Evolutionary conservation across 495 filamentous ascomycete species (phyloP).

Genomic region (Xylaria scruposa): DNA sequence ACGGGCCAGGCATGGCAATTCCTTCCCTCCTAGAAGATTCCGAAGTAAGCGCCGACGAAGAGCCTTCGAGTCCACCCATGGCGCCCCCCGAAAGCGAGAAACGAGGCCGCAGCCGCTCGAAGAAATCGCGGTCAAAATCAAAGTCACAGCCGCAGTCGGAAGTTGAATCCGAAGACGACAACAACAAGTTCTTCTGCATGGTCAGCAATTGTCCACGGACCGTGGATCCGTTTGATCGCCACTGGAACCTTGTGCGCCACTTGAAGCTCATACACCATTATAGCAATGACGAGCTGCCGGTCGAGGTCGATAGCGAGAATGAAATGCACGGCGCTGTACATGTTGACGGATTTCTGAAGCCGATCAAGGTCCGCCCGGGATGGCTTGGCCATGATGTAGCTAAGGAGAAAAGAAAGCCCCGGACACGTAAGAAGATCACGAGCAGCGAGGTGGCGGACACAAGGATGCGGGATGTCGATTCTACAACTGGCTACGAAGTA

Average conservation of each 20-base stretch:
- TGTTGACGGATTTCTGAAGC: conserved; percentile 57
- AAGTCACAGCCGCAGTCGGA: neutral
- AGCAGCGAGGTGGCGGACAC: neutral
- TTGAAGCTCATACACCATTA: conserved; percentile 46
- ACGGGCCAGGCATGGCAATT: conserved; percentile 42
- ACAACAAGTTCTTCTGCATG: conserved; percentile 35
- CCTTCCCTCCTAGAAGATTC: conserved; percentile 41
- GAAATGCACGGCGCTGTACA: conserved; percentile 63
- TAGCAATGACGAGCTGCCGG: conserved; percentile 26
- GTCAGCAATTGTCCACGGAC: conserved; percentile 42
- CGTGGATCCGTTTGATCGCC: conserved; percentile 39
- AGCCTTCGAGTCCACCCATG: neutral
- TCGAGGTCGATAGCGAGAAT: conserved; percentile 49
- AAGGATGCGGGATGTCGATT: conserved; percentile 12
- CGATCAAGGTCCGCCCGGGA: conserved; percentile 45
- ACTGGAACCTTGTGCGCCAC: conserved; percentile 42
- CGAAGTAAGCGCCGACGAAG: conserved; percentile 43
- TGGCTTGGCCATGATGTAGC: conserved; percentile 35
- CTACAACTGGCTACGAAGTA: neutral
- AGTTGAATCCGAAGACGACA: conserved; percentile 11
- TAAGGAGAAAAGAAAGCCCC: conserved; percentile 25
- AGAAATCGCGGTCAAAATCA: neutral
- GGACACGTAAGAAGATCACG: neutral
- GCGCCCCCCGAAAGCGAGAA: neutral
- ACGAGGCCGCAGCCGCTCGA: neutral